Evolutionary conservation across 495 filamentous ascomycete genomes (phyloP).

Genomic region (Aspergillus bridgeri): DNA sequence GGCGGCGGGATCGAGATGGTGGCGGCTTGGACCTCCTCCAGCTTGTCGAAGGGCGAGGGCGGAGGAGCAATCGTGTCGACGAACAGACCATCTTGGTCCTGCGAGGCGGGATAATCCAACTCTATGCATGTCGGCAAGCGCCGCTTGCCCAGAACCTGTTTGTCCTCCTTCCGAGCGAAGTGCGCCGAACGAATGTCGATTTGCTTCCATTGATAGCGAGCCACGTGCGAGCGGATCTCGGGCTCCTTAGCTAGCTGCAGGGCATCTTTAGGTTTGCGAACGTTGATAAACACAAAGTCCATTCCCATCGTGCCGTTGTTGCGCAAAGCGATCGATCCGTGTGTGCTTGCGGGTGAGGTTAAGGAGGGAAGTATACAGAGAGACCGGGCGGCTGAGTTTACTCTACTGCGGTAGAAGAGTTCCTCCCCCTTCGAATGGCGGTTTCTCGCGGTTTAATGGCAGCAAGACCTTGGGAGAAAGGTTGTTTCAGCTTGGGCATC

Average conservation of each 20-base stretch:
- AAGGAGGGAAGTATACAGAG: no score
- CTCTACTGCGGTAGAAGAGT: no score
- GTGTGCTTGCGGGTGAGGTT: no score
- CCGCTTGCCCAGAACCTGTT: background rate
- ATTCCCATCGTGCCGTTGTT: background rate
- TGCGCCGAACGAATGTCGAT: slow-evolving; percentile 5
- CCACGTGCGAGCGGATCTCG: slow-evolving; percentile 29
- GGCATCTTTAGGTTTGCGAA: slow-evolving; percentile 25
- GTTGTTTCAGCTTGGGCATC: background rate
- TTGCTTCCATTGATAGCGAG: slow-evolving; percentile 28
- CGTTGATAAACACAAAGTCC: slow-evolving; percentile 32
- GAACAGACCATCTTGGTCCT: background rate
- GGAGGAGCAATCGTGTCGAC: background rate
- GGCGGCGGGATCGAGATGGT: slow-evolving; percentile 9
- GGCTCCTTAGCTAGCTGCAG: slow-evolving; percentile 26
- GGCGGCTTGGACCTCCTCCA: background rate
- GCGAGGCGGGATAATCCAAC: background rate
- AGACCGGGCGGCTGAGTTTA: no score
- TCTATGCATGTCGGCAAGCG: slow-evolving; percentile 1
- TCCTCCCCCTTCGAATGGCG: background rate
- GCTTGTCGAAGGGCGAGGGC: background rate
- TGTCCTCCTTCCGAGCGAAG: slow-evolving; percentile 5
- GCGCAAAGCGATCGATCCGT: background rate
- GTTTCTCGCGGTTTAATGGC: background rate
- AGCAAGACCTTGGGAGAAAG: background rate